phyloP scores from a whole-genome alignment of 2,329 filamentous ascomycete species.

The Botrytis sinoallii region DNA sequence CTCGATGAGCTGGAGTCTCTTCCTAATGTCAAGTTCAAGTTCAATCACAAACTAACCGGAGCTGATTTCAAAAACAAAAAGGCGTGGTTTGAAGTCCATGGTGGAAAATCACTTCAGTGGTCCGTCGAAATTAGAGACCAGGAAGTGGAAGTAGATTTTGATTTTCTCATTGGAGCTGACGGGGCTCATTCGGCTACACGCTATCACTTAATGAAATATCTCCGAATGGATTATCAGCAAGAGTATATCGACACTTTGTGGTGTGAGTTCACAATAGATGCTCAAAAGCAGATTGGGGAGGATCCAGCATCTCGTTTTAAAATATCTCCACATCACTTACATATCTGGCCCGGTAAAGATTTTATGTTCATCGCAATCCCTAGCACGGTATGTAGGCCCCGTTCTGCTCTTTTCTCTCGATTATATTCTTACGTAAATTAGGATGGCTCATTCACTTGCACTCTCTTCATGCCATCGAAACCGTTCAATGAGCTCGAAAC shows the following conservation, averaged over 20 bases:
- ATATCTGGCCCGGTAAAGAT: slow-evolving; percentile 92
- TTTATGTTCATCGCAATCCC: slow-evolving; percentile 99
- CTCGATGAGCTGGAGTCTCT: slow-evolving; percentile 79
- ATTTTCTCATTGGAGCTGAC: slow-evolving; percentile 91
- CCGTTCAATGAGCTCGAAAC: slow-evolving; percentile 68
- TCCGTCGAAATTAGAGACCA: slow-evolving; percentile 32
- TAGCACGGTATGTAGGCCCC: slow-evolving; percentile 39
- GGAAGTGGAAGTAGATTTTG: slow-evolving; percentile 83
- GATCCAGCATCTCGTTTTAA: slow-evolving; percentile 54
- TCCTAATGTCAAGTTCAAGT: slow-evolving; percentile 87
- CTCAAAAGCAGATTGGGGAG: slow-evolving; percentile 25
- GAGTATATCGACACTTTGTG: slow-evolving; percentile 95
- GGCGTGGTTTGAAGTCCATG: slow-evolving; percentile 78
- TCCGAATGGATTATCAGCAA: slow-evolving; percentile 86
- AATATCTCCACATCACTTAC: slow-evolving; percentile 88
- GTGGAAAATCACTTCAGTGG: slow-evolving; percentile 36
- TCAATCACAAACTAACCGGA: slow-evolving; percentile 89
- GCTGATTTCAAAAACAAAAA: slow-evolving; percentile 76
- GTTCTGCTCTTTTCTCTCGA: neutral
- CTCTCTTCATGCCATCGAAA: slow-evolving; percentile 76
- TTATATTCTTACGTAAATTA: slow-evolving; percentile 42
- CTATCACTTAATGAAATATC: slow-evolving; percentile 94
- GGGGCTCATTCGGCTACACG: slow-evolving; percentile 89
- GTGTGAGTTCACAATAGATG: slow-evolving; percentile 84
- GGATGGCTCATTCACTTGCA: slow-evolving; percentile 92